A percentile compares a stretch with the other conserved stretches of the same genome.
Evolutionary conservation across 371 early-diverging fungal species (phyloP).

Genomic region (Cladochytrium tenue): DNA sequence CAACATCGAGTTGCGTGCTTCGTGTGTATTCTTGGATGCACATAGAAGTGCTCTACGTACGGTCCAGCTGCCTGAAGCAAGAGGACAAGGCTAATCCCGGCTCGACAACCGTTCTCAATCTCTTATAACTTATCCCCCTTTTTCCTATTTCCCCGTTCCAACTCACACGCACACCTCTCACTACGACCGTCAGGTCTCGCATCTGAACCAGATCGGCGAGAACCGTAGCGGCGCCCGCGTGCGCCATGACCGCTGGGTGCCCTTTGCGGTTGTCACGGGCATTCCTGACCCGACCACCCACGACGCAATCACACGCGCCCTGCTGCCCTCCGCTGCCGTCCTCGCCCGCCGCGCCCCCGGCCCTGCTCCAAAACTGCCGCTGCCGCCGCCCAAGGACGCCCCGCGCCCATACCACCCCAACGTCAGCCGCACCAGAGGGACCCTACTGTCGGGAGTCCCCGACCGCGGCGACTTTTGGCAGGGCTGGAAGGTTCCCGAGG

Average conservation of each 20-base stretch:
- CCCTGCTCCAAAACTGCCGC: slow-evolving; percentile 3
- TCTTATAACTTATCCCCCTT: no score
- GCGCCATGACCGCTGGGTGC: slow-evolving; percentile 50
- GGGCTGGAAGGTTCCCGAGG: slow-evolving; percentile 33
- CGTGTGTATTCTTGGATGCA: no score
- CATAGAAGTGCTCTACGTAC: no score
- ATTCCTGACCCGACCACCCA: slow-evolving; percentile 14
- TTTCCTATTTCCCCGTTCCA: no score
- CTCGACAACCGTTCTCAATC: no score
- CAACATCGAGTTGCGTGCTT: slow-evolving; percentile 32
- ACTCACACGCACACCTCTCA: slow-evolving; percentile 2
- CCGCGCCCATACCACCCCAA: slow-evolving; percentile 12
- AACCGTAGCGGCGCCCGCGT: slow-evolving; percentile 30
- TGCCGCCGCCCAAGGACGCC: slow-evolving; percentile 6
- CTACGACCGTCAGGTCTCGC: slow-evolving; percentile 5
- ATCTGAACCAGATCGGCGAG: slow-evolving; percentile 42
- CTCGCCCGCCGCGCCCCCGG: slow-evolving; percentile 4
- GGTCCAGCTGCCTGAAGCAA: no score
- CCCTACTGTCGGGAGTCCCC: not conserved
- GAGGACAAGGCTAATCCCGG: no score
- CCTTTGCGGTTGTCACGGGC: slow-evolving; percentile 45
- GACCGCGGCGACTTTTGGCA: slow-evolving; percentile 17
- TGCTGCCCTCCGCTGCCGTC: slow-evolving; percentile 2
- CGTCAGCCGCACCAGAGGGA: not conserved
- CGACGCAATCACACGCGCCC: not conserved